phyloP scores from a whole-genome alignment of 257 asterid species.

The Voacanga thouarsii region DNA sequence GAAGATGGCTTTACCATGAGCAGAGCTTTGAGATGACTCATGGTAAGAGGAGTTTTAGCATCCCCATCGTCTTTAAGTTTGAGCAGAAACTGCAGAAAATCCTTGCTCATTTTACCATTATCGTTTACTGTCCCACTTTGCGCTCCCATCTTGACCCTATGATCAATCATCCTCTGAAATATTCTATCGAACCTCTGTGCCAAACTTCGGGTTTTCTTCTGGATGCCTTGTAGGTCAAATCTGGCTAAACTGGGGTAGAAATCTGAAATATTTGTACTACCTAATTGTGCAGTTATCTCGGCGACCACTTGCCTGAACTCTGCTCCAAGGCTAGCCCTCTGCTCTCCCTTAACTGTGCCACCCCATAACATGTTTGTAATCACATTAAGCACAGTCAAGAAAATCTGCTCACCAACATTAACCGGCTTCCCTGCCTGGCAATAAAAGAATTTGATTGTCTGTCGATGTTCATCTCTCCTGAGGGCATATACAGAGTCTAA shows the following conservation, averaged over 20 bases:
- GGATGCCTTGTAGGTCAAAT: constrained; percentile 63
- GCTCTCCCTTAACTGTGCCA: constrained; percentile 50
- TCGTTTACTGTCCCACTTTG: not conserved
- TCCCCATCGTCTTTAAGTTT: constrained; percentile 46
- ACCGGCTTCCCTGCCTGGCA: constrained; percentile 34
- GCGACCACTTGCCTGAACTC: constrained; percentile 57
- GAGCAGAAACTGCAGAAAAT: constrained; percentile 60
- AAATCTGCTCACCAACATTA: constrained; percentile 62
- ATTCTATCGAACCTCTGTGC: constrained; percentile 49
- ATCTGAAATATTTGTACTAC: constrained; percentile 60
- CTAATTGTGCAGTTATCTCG: constrained; percentile 49
- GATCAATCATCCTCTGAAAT: constrained; percentile 49
- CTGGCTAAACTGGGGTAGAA: constrained; percentile 60
- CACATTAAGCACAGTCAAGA: constrained; percentile 63
- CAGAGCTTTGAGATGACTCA: constrained; percentile 62
- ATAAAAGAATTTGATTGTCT: constrained; percentile 37
- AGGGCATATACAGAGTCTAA: constrained; percentile 54
- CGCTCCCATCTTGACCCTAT: constrained; percentile 28
- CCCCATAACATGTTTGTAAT: constrained; percentile 84
- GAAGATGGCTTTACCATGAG: constrained; percentile 50
- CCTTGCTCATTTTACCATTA: constrained; percentile 31
- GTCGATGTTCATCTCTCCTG: constrained; percentile 48
- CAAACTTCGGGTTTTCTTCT: constrained; percentile 45
- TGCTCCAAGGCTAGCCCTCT: constrained; percentile 48
- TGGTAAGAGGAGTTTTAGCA: constrained; percentile 49